These are phyloP conservation scores for Nothophaeocryptopus gaeumannii DNA, from an alignment of 2,329 filamentous ascomycete species.

Conservation along the genomic window DNA sequence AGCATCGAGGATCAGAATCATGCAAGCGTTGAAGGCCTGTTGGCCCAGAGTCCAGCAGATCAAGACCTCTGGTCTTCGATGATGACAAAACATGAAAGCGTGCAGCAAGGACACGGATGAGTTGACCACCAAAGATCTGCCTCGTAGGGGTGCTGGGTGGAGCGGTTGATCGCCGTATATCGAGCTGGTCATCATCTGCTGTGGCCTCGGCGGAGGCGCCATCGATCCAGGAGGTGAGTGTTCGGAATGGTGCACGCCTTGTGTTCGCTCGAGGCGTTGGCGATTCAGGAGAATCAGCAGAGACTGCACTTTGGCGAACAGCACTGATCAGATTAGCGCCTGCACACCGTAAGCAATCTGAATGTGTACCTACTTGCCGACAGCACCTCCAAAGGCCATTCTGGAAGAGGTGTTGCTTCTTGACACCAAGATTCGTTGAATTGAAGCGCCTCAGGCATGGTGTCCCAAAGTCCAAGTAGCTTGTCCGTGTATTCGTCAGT, in stretches of 20 bases:
- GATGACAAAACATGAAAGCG: slow-evolving; percentile 48
- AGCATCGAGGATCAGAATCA: slow-evolving; percentile 49
- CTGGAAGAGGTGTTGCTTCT: slow-evolving; percentile 39
- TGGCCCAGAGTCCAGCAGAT: slow-evolving; percentile 51
- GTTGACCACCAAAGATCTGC: slow-evolving; percentile 42
- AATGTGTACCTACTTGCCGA: slow-evolving; percentile 41
- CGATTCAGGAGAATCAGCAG: slow-evolving; percentile 51
- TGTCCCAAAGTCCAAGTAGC: slow-evolving; percentile 43
- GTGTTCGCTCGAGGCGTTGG: slow-evolving; percentile 40
- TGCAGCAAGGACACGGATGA: slow-evolving; percentile 43
- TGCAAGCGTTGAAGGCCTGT: slow-evolving; percentile 51
- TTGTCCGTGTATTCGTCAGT: slow-evolving; percentile 50
- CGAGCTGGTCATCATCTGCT: slow-evolving; percentile 13
- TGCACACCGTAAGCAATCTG: background rate
- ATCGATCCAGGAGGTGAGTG: slow-evolving; percentile 21
- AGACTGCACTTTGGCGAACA: slow-evolving; percentile 49
- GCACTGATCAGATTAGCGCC: slow-evolving; percentile 30
- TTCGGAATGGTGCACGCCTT: slow-evolving; percentile 17
- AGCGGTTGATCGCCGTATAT: slow-evolving; percentile 22
- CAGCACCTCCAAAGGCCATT: slow-evolving; percentile 48
- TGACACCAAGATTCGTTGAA: slow-evolving; percentile 48
- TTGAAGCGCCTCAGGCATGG: slow-evolving; percentile 47
- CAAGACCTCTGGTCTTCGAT: slow-evolving; percentile 43
- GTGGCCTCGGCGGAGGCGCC: slow-evolving; percentile 17
- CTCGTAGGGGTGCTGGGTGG: slow-evolving; percentile 34